Evolutionary conservation across 2,329 filamentous ascomycete genomes (phyloP), one percentile per base, ranked within the genome.

Genomic region (Neocatenulostroma microsporum): DNA sequence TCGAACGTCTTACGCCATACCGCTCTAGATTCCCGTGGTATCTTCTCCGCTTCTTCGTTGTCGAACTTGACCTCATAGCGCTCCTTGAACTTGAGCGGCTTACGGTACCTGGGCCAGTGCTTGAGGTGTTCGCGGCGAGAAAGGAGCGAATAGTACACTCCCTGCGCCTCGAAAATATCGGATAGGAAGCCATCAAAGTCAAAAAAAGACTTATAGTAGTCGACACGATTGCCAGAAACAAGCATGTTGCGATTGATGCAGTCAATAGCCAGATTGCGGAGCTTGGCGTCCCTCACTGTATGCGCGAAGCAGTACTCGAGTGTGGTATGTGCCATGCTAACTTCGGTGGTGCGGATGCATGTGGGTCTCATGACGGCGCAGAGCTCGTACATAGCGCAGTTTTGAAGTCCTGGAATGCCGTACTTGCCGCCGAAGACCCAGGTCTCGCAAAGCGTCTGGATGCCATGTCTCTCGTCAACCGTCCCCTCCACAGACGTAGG

Each of bases 401-500:
- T 45, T 18, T 45, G 39, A 5, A 41, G 30, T 7, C 21, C 15
- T 3, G 32, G 23, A 18, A 39, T 30, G 13, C n/a, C 24, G 17
- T 34, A 39, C 17, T 10, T 35, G 13, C 42, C 39, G 11, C 27
- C 36, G 25, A 45, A 40, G 28, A 45, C 23, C 32, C 39, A 42
- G 12, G 37, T n/a, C n/a, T n/a, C n/a, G n/a, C n/a, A n/a, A n/a
- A n/a, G n/a, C n/a, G n/a, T n/a, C n/a, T n/a, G n/a, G n/a, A n/a
- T n/a, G n/a, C n/a, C n/a, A n/a, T n/a, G n/a, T n/a, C n/a, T n/a
- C n/a, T n/a, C n/a, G n/a, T n/a, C n/a, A n/a, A n/a, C n/a, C n/a
- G n/a, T n/a, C n/a, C n/a, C n/a, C n/a, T n/a, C n/a, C n/a, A n/a
- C n/a, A n/a, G n/a, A n/a, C n/a, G n/a, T n/a, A n/a, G n/a, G n/a